These are phyloP conservation scores for Colletotrichum brevisporum DNA, from an alignment of 2,329 filamentous ascomycete species.

Conservation along the genomic window DNA sequence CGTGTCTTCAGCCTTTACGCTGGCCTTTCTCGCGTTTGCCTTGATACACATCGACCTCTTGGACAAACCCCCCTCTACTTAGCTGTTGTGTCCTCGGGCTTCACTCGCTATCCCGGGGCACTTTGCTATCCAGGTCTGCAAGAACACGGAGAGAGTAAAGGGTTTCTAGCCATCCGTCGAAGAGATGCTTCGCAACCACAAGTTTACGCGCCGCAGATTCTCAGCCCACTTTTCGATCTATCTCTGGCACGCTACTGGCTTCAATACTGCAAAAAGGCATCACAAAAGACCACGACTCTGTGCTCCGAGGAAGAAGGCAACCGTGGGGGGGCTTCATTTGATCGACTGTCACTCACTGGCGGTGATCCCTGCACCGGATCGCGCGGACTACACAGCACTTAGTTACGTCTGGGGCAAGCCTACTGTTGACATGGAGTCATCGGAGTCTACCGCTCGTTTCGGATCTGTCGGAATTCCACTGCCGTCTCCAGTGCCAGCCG, in stretches of 20 bases:
- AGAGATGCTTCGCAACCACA: neutral
- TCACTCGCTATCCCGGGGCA: no score
- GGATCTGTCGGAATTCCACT: neutral
- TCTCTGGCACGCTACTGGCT: neutral
- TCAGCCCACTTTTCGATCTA: neutral
- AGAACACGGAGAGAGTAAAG: neutral
- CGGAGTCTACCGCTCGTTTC: neutral
- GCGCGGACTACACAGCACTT: constrained; percentile 47
- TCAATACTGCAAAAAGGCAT: neutral
- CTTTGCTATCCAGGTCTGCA: no score
- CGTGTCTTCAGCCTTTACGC: neutral
- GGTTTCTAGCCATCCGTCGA: neutral
- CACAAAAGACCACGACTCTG: neutral
- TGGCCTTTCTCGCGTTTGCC: neutral
- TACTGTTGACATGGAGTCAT: neutral
- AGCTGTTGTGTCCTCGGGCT: neutral
- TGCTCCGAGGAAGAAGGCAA: neutral
- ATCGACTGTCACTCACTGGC: neutral
- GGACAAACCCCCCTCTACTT: neutral
- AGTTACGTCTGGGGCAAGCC: constrained; percentile 52
- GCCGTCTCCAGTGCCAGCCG: neutral
- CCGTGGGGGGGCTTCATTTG: neutral
- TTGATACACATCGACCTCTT: neutral
- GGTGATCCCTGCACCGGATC: neutral
- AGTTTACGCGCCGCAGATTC: neutral